These are phyloP conservation scores for Hordeum pubiflorum DNA, from an alignment of 202 grass and related monocot species.

Conservation along the genomic window DNA sequence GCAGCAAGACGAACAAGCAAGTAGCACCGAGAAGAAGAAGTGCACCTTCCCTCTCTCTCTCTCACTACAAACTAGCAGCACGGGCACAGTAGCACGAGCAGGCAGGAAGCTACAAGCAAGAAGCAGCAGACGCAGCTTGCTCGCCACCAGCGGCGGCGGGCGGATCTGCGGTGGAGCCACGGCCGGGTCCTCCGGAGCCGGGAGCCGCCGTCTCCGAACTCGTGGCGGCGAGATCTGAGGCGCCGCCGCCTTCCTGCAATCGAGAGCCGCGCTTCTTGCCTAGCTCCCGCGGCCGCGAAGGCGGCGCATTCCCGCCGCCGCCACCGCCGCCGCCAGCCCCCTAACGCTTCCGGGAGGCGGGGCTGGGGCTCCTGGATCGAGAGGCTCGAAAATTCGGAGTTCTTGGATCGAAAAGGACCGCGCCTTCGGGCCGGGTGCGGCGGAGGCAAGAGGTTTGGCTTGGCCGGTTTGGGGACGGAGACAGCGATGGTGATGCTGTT, in stretches of 20 bases:
- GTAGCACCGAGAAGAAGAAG: background rate
- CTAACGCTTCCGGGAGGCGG: too few species aligned
- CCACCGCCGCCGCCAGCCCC: background rate
- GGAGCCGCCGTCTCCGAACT: background rate
- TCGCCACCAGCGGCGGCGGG: background rate
- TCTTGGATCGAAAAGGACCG: conserved; percentile 28
- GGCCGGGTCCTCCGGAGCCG: background rate
- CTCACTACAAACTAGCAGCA: background rate
- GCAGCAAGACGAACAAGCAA: background rate
- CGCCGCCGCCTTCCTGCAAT: background rate
- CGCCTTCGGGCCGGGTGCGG: background rate
- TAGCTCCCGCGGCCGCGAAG: conserved; percentile 16
- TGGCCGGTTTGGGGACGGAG: conserved; percentile 24
- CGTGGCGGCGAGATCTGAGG: conserved; percentile 30
- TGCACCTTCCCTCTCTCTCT: background rate
- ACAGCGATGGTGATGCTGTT: conserved; percentile 25
- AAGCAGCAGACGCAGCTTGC: background rate
- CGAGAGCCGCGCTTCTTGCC: background rate
- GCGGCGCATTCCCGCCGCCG: conserved; percentile 28
- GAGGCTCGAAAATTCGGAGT: background rate
- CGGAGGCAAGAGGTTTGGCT: background rate
- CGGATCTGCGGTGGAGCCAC: conserved; percentile 31
- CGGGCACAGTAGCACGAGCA: background rate
- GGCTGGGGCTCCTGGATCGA: background rate
- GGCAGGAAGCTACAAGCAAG: background rate